phyloP scores from a whole-genome alignment of 176 grass and related monocot genomes.

The Calamus simplicifolius region DNA sequence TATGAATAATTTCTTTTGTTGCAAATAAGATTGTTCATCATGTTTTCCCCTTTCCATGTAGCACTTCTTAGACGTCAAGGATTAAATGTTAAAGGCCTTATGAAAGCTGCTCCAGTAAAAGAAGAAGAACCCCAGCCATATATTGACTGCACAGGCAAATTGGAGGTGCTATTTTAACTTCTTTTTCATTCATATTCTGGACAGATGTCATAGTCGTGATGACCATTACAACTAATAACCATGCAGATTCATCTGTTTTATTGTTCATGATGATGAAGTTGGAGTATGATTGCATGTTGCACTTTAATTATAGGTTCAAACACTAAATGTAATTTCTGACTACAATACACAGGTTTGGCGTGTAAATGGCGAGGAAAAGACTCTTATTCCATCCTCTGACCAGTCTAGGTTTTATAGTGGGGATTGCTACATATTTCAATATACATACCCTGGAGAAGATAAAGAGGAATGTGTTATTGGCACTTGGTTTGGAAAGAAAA shows the following conservation, averaged over 20 bases:
- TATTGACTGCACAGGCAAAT: conserved; percentile 96
- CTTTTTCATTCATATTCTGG: background rate
- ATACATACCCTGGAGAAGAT: conserved; percentile 79
- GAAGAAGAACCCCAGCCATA: conserved; percentile 80
- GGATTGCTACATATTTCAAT: conserved; percentile 97
- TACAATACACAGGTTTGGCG: conserved; percentile 66
- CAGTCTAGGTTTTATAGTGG: conserved; percentile 99
- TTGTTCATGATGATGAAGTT: no score
- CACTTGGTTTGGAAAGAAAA: conserved; percentile 96
- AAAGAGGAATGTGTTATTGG: conserved; percentile 87
- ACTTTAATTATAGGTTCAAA: background rate
- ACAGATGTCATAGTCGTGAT: no score
- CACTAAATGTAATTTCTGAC: background rate
- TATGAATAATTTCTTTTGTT: no score
- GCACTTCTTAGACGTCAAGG: conserved; percentile 93
- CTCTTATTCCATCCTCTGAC: conserved; percentile 71
- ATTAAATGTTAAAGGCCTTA: conserved; percentile 72
- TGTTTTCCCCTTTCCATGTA: conserved; percentile 28
- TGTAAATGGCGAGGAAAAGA: conserved; percentile 72
- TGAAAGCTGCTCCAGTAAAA: conserved; percentile 80
- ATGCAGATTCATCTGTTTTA: no score
- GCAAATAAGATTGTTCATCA: no score
- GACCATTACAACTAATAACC: no score
- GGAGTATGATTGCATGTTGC: background rate
- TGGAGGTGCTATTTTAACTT: conserved; percentile 41